phyloP scores from a whole-genome alignment of 805 yeast species.

The Trichomonascus vanleenenianus region DNA sequence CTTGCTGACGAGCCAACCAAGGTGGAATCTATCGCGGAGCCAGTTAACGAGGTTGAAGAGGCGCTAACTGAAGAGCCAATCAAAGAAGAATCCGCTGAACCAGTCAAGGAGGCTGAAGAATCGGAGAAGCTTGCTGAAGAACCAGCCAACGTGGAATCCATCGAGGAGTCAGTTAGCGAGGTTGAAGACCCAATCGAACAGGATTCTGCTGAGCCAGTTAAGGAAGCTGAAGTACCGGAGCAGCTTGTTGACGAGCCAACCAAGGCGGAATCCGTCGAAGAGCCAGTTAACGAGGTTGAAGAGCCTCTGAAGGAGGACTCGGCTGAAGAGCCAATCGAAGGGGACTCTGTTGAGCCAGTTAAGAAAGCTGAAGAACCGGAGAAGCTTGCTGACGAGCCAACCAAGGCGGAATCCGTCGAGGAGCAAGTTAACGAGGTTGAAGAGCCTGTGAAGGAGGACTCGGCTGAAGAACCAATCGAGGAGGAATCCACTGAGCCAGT shows the following conservation, averaged over 20 bases:
- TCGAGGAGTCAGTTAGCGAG: too few relatives aligned
- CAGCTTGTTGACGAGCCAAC: too few relatives aligned
- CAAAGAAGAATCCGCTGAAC: constrained; percentile 1
- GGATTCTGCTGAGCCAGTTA: neutral
- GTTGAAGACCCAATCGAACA: too few relatives aligned
- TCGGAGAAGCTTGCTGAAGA: too few relatives aligned
- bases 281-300: too few relatives aligned
- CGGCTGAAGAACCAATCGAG: neutral
- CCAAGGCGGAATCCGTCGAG: constrained; percentile 2
- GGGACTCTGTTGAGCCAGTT: neutral
- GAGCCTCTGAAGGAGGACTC: neutral
- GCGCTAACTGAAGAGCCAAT: constrained; percentile 1
- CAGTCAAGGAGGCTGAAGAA: constrained; percentile 5
- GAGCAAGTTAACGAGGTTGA: neutral
- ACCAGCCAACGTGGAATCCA: too few relatives aligned
- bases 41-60: neutral
- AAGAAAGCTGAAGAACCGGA: neutral
- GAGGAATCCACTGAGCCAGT: neutral
- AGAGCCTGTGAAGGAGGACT: neutral
- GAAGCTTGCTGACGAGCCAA: constrained; percentile 1
- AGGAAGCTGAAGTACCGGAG: constrained; percentile 2
- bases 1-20: too few relatives aligned
- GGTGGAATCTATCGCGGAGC: constrained; percentile 8
- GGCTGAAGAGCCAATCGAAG: too few relatives aligned
- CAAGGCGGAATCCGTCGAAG: too few relatives aligned